Conservation (phyloP, 2,329 filamentous ascomycete genomes). For the Stemphylium lycopersici region DNA sequence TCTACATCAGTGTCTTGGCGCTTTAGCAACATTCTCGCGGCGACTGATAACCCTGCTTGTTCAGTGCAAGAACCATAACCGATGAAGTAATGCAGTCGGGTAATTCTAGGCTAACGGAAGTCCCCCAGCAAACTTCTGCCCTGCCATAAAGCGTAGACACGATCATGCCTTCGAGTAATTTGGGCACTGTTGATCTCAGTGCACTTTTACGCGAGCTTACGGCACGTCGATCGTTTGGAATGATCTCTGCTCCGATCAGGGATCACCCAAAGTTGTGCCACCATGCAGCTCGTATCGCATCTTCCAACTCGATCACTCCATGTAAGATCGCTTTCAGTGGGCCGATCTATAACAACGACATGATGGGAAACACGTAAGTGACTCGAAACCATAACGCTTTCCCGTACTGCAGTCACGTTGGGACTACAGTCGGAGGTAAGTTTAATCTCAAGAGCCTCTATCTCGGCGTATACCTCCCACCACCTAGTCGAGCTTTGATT, state of each 20-base stretch:
- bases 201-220: neutral
- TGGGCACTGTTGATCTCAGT: neutral
- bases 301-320: neutral
- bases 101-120: too few species aligned
- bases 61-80: neutral
- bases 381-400: neutral
- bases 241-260: constrained; percentile 2
- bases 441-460: neutral
- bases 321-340: neutral
- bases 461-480: neutral
- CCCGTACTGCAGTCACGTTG: neutral
- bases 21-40: neutral
- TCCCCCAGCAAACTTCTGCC: neutral
- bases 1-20: neutral
- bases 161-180: neutral
- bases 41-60: neutral
- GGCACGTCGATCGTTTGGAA: neutral
- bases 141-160: neutral
- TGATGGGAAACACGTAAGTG: neutral
- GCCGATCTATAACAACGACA: neutral
- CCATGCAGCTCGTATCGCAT: constrained; percentile 1
- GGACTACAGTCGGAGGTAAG: neutral
- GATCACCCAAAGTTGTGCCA: constrained; percentile 4
- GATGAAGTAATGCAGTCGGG: too few species aligned
- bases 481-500: neutral